phyloP scores from a whole-genome alignment of 1,284 basidiomycete genomes.

The Agaricales sp. region DNA sequence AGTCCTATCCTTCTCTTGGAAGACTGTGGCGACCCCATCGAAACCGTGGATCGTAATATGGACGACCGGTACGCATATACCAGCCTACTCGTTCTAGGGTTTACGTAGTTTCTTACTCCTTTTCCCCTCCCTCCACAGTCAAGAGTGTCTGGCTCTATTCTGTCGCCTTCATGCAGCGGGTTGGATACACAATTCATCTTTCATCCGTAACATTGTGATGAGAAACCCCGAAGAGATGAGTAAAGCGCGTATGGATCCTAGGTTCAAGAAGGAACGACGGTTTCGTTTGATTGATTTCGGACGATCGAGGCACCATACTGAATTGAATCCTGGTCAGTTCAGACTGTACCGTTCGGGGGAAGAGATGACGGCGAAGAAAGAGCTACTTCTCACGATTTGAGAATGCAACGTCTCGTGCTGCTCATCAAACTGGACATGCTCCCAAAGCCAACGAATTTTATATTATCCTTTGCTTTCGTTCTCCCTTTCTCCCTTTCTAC shows the following conservation, averaged over 20 bases:
- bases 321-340: neutral
- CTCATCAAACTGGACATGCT: too few relatives aligned
- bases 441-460: neutral
- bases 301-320: neutral
- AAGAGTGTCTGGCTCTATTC: constrained; percentile 20
- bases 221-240: neutral
- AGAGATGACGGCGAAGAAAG: neutral
- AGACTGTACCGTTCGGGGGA: neutral
- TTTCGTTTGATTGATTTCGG: constrained; percentile 29
- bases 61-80: constrained; percentile 17
- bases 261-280: constrained; percentile 22
- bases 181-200: constrained; percentile 19
- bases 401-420: too few relatives aligned
- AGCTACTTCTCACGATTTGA: too few relatives aligned
- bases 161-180: constrained; percentile 18
- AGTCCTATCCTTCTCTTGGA: constrained; percentile 25
- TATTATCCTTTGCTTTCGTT: neutral
- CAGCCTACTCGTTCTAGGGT: neutral
- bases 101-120: neutral
- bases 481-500: too few relatives aligned
- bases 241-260: neutral
- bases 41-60: constrained; percentile 12
- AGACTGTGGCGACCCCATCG: constrained; percentile 21
- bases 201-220: constrained; percentile 3
- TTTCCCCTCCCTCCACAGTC: constrained; percentile 11